Percentiles rank a stretch among this genome's conserved stretches.
These are phyloP conservation scores for Abortiporus biennis DNA, from an alignment of 1,284 basidiomycete genomes.

Conservation along the genomic window DNA sequence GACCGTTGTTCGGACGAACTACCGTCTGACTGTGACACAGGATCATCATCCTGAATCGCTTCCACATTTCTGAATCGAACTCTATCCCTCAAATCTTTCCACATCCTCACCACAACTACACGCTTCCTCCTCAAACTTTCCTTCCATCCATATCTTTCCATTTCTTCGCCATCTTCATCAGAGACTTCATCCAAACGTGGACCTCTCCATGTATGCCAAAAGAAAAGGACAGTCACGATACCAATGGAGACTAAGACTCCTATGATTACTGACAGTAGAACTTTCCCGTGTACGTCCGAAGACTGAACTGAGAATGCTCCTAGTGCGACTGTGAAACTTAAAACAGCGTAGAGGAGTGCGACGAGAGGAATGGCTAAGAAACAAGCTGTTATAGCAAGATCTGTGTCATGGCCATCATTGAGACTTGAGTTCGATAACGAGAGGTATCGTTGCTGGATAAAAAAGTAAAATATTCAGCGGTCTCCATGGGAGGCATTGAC, in stretches of 20 bases:
- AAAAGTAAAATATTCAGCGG: background rate
- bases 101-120: background rate
- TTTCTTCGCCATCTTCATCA: constrained; percentile 4
- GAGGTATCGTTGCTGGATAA: constrained; percentile 8
- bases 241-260: constrained; percentile 9
- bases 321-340: constrained; percentile 7
- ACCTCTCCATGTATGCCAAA: constrained; percentile 16
- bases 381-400: constrained; percentile 6
- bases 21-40: too few species aligned
- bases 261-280: constrained; percentile 4
- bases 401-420: constrained; percentile 2
- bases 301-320: constrained; percentile 7
- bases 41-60: too few species aligned
- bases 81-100: background rate
- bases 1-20: too few species aligned
- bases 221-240: constrained; percentile 12
- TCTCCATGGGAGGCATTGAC: background rate
- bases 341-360: constrained; percentile 10
- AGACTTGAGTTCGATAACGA: constrained; percentile 6
- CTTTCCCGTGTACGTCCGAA: constrained; percentile 1
- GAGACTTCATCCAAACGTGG: constrained; percentile 7
- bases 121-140: background rate
- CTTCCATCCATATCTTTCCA: constrained; percentile 6
- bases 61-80: too few species aligned
- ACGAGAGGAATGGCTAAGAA: constrained; percentile 9